Evolutionary conservation across 2,329 filamentous ascomycete genomes (phyloP).

Genomic region (Gliomastix tumulicola): DNA sequence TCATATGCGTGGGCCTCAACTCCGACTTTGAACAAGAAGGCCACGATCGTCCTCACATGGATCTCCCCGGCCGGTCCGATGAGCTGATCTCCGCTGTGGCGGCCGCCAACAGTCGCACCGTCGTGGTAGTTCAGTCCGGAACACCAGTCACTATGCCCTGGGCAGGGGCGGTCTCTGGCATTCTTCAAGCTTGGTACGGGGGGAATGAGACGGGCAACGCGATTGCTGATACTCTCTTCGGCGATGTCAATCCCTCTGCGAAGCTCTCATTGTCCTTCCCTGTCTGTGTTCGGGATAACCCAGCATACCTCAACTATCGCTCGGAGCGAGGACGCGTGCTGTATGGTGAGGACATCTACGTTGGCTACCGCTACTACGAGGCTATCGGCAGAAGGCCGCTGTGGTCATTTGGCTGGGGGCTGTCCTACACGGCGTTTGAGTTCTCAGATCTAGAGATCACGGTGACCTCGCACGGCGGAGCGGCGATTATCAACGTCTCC

Average conservation of each 20-base stretch:
- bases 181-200: constrained; percentile 8
- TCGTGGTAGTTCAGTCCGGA: constrained; percentile 53
- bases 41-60: constrained; percentile 63
- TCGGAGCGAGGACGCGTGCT: constrained; percentile 55
- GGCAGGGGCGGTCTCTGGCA: constrained; percentile 24
- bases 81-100: constrained; percentile 46
- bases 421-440: constrained; percentile 60
- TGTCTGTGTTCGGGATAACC: constrained; percentile 52
- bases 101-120: constrained; percentile 46
- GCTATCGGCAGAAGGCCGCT: constrained; percentile 29
- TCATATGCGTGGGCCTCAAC: constrained; percentile 47
- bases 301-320: constrained; percentile 59
- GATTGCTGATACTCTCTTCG: constrained; percentile 11
- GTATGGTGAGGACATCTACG: constrained; percentile 66
- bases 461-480: constrained; percentile 36
- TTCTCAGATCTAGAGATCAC: constrained; percentile 14
- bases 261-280: constrained; percentile 63
- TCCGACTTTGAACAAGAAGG: constrained; percentile 32
- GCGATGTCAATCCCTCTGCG: constrained; percentile 26
- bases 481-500: neutral
- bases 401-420: constrained; percentile 62
- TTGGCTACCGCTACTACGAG: constrained; percentile 68
- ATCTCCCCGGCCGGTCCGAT: constrained; percentile 52
- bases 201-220: constrained; percentile 11
- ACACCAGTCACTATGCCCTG: constrained; percentile 38